A percentile compares a stretch with the other conserved stretches of the same genome.
Evolutionary conservation across 2,329 filamentous ascomycete species (phyloP).

Genomic region (Chaetomiaceae sp.): DNA sequence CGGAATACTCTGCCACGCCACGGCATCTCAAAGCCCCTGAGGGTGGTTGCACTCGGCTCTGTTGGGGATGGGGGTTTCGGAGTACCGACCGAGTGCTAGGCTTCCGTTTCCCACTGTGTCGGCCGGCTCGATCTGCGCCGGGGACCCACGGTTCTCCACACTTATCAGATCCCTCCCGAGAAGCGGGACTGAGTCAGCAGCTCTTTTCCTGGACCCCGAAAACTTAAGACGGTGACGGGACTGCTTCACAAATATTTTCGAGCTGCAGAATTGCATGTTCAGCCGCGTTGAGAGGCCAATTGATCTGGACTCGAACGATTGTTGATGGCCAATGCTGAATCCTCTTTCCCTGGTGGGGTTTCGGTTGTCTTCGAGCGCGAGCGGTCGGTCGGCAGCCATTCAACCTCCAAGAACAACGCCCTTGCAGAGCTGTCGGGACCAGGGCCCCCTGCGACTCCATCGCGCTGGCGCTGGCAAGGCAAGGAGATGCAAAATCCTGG

Average conservation of each 20-base stretch:
- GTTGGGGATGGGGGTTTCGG: not conserved
- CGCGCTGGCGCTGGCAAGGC: too few species aligned
- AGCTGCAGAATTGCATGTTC: too few species aligned
- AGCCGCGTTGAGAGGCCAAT: not conserved
- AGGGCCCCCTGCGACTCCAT: not conserved
- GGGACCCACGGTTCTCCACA: conserved; percentile 1
- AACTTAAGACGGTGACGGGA: too few species aligned
- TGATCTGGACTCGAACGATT: not conserved
- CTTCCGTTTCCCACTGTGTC: conserved; percentile 8
- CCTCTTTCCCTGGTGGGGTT: too few species aligned
- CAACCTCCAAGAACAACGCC: too few species aligned
- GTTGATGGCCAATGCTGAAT: too few species aligned
- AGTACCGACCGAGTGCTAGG: conserved; percentile 1
- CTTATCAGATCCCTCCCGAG: conserved; percentile 12
- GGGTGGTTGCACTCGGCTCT: conserved; percentile 10
- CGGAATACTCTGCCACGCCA: not conserved
- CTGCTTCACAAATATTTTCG: conserved; percentile 1
- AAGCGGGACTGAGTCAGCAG: not conserved
- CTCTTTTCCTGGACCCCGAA: not conserved
- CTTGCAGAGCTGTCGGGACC: too few species aligned
- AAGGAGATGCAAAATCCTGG: not conserved
- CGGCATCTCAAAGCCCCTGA: not conserved
- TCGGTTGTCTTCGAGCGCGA: too few species aligned
- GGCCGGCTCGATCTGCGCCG: not conserved
- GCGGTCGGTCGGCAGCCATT: too few species aligned